phyloP scores from a whole-genome alignment of 345 rosid species.

The Acer saccharum region DNA sequence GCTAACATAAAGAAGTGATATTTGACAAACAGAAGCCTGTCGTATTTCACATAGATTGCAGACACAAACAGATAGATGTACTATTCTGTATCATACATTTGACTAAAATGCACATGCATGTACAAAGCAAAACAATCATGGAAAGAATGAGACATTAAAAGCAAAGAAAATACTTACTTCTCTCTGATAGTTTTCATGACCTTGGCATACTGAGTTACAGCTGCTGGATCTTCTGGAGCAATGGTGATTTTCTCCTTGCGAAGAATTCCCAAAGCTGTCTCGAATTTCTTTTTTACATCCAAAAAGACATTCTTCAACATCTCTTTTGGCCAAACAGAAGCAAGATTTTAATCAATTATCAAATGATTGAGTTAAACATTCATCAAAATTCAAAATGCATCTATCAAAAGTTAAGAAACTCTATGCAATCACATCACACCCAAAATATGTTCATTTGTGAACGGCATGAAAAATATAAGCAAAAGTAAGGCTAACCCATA shows the following conservation, averaged over 20 bases:
- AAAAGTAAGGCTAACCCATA: not conserved
- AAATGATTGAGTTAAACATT: not conserved
- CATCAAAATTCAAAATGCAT: not conserved
- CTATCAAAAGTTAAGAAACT: not conserved
- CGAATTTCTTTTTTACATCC: slow-evolving; percentile 83
- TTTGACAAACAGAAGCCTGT: not conserved
- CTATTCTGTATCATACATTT: not conserved
- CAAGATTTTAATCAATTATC: slow-evolving; percentile 15
- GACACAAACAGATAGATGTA: not conserved
- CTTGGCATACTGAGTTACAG: slow-evolving; percentile 80
- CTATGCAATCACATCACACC: not conserved
- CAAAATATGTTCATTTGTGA: not conserved
- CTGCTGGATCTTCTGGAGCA: slow-evolving; percentile 86
- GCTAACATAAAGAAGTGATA: not conserved
- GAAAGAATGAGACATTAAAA: not conserved
- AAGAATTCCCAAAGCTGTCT: slow-evolving; percentile 76
- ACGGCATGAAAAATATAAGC: not conserved
- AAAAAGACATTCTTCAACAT: slow-evolving; percentile 88
- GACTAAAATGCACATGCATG: not conserved
- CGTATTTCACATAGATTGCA: not conserved
- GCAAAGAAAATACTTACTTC: slow-evolving; percentile 56
- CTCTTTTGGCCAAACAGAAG: slow-evolving; percentile 46
- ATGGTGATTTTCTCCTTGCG: slow-evolving; percentile 91
- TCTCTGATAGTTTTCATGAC: slow-evolving; percentile 89
- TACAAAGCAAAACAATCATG: not conserved